Evolutionary conservation across 2,329 filamentous ascomycete genomes (phyloP), one percentile per base, ranked within the genome.

Genomic region (Byssochlamys sp.): DNA sequence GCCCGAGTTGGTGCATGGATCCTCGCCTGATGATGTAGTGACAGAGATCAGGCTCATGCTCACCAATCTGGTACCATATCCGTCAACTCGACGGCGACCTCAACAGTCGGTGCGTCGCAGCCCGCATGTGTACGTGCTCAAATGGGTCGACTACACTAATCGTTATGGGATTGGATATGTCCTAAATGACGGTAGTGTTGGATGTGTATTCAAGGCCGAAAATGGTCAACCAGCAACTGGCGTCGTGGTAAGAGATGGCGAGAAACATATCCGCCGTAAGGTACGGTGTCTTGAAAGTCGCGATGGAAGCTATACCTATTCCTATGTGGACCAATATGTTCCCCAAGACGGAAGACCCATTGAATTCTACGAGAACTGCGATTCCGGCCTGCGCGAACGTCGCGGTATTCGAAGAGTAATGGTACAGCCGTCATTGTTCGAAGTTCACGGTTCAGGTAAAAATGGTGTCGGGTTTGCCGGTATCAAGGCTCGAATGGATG

Each of bases 61-160:
- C 12, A 65, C 69, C 26, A 72, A 71, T 45, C 61, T 76, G 59
- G 62, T 67, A 4, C 69, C 66, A n/a, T 62, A 68, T 31, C 65
- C 68, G 2, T 60, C 68, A n/a, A 62, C 61, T 33, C 69, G 70
- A 28, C 67, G 72, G 35, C 66, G 70, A 29, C 59, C 61, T 7
- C 55, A 60, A n/a, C 61, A 64, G 19, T 63, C 64, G 2, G 57
- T 65, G 6, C 62, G 66, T 48, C 65, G 67, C 28, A 62, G 68
- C 31, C 71, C 71, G 2, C 76, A 78, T 55, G 67, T 76, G 2
- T 76, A 78, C 57, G 77, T 80, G 3, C 76, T 79, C 53, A 80
- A 80, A 67, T 80, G 78, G 78, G 78, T 80, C 24, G 78, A 80
- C 60, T 80, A 80, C 61, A 78, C 78, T 6, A 78, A 78, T 58